Percentiles rank a stretch among this genome's conserved stretches.
phyloP scores from a whole-genome alignment of 2,329 filamentous ascomycete genomes.

The Xylariaceae sp. region DNA sequence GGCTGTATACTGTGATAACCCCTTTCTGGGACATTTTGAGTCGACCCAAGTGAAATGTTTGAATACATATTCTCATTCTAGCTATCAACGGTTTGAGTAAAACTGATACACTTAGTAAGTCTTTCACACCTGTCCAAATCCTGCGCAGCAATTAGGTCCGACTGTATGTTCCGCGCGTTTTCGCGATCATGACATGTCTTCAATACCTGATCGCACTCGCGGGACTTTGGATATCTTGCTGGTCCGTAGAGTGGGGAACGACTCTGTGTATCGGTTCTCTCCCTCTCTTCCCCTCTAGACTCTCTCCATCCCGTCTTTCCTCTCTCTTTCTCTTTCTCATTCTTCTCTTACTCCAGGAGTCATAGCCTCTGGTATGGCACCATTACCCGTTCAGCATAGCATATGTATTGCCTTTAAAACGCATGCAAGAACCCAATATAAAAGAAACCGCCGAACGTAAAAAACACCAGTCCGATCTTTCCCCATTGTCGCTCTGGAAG shows the following conservation, averaged over 20 bases:
- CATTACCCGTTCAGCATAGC: conserved; percentile 6
- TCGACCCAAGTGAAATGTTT: too few relatives aligned
- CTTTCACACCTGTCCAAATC: too few relatives aligned
- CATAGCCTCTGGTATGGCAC: conserved; percentile 11
- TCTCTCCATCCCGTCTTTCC: not conserved
- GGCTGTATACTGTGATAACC: too few relatives aligned
- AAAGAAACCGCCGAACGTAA: not conserved
- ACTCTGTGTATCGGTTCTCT: conserved; percentile 7
- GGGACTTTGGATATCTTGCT: not conserved
- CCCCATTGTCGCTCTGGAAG: conserved; percentile 3
- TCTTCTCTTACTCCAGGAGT: conserved; percentile 1
- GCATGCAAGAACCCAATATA: not conserved
- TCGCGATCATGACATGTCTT: not conserved
- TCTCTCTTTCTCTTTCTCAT: conserved; percentile 1
- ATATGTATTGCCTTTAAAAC: conserved; percentile 3
- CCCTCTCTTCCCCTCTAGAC: not conserved
- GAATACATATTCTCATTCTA: too few relatives aligned
- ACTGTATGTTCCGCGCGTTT: not conserved
- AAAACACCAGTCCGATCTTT: not conserved
- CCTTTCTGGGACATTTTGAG: too few relatives aligned
- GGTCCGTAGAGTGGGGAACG: not conserved
- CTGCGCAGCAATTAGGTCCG: not conserved
- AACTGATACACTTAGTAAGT: too few relatives aligned
- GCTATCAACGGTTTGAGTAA: too few relatives aligned
- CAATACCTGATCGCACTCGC: not conserved